Evolutionary conservation across 2,329 filamentous ascomycete genomes (phyloP).

Genomic region (Cytospora paraplurivora): DNA sequence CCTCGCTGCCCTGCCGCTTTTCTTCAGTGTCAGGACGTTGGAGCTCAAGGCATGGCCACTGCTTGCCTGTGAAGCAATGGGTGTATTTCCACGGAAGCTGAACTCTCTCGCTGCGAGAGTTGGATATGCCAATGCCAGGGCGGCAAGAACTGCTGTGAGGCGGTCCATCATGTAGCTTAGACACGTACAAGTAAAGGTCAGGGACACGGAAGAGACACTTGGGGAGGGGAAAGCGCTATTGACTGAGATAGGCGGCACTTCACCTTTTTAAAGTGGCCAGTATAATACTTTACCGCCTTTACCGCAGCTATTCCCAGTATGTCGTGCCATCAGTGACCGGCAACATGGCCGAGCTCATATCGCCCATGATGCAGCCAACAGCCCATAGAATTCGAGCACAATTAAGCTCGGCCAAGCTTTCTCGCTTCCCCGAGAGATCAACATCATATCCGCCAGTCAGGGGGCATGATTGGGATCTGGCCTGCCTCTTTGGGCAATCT

Average conservation of each 20-base stretch:
- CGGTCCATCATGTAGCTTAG: slow-evolving; percentile 1
- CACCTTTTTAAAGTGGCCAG: background rate
- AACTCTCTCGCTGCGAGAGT: background rate
- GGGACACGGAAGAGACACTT: background rate
- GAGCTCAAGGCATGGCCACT: slow-evolving; percentile 16
- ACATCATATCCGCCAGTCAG: background rate
- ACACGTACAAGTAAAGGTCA: background rate
- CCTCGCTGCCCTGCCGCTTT: slow-evolving; percentile 5
- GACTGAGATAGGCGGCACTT: background rate
- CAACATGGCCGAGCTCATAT: background rate
- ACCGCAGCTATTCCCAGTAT: background rate
- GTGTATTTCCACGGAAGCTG: background rate
- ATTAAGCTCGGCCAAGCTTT: background rate
- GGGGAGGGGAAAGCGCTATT: background rate
- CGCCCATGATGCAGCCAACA: background rate
- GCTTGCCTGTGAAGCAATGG: slow-evolving; percentile 7
- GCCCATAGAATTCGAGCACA: background rate
- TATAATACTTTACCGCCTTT: background rate
- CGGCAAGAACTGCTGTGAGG: slow-evolving; percentile 1
- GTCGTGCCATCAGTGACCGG: background rate
- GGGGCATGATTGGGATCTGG: background rate
- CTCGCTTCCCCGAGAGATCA: background rate
- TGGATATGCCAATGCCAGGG: slow-evolving; percentile 1
- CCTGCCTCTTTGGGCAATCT: background rate
- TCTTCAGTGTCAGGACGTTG: slow-evolving; percentile 16